Base-by-base conservation (phyloP, 176 grass and related monocot species). In the Carex scoparia region DNA sequence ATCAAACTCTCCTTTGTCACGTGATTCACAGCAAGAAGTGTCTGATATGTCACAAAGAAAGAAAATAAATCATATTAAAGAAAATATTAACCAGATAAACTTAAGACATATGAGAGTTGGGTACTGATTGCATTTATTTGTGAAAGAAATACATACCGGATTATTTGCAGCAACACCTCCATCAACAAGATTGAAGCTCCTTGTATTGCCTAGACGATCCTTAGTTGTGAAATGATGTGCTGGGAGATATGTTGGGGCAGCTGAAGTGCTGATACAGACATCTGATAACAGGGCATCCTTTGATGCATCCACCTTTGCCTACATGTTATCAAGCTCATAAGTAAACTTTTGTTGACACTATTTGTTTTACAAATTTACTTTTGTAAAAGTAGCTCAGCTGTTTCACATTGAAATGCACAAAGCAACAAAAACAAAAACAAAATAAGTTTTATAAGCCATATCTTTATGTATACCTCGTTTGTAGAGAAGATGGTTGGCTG, bases 241-340 rank as follows among this genome's bases (percentile, higher is more conserved):
- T 10, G 94, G 91, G 71, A 97, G 86, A 84, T 90, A 94, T 13
- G 91, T 97, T 13, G 92, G 94, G 0, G 94, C 94, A 5, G 94
- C 94, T 7, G 94, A 94, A 55, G 94, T 97, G 82, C 90, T 87
- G 88, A 95, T 95, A 79, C 90, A 94, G 56, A 92, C 87, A 81
- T 94, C 93, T 0, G 86, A 87, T 46, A 94, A 63, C 23, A 92
- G 85, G 0, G 90, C 86, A 48, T 97, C 88, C 23, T 88, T 90
- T 58, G 30, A 56, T 6, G 79, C 81, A 12, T 83, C 65, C 0
- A 0, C 1, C 62, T 71, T 62, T 13, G 83, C 85, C 88, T 90
- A 78, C 51, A 78, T 13, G 51, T 55, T 2, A 35, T 7, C 12
- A 33, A 30, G 19, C 15, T 72, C 18, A 46, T 46, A 72, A 23